Evolutionary conservation across 805 yeast species (phyloP), one percentile per base, ranked within the genome.

Genomic region (Saturnispora sekii): DNA sequence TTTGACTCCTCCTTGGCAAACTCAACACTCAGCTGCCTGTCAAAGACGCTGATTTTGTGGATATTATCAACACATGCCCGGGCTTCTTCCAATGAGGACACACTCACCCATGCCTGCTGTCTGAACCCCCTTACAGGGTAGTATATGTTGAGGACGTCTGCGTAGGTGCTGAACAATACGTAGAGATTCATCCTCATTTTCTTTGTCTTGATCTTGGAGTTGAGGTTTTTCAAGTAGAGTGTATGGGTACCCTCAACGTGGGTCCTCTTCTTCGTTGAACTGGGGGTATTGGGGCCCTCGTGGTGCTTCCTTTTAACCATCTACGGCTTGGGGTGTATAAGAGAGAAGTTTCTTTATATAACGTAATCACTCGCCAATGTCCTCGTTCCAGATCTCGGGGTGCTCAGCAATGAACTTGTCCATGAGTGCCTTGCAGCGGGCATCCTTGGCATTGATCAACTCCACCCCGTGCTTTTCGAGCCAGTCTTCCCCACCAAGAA

Each of bases 361-460:
- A 10, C 26, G 26, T 21, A 18, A 29, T 32, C 39, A 50, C 30
- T 49, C 68, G 11, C 93, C 94, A 54, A 84, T 84, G 58, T 84
- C 94, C 64, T 84, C 94, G 58, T 68, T 68, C 94, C 94, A 84
- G 48, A 78, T 84, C 43, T 70, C 68, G n/a, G 90, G 90, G 49
- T 79, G 74, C 56, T 84, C 88, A 46, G 67, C 65, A 52, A 90
- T 90, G 60, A 89, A 90, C 51, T 77, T 72, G 44, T 70, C 68
- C 95, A 93, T 84, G 50, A 93, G 60, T 12, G 72, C 70, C 59
- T 77, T 77, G 59, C 93, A 84, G 51, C 75, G 74, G 12, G 66
- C 66, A 55, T 74, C 76, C 35, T 83, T 63, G 54, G 77, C 49
- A 57, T 81, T 76, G 43, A 79, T 68, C n/a, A 82, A 74, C 56